Percentiles rank a stretch among this genome's conserved stretches.
Conservation (phyloP, 768 basidiomycete genomes). For the Wakefieldia striispora region DNA sequence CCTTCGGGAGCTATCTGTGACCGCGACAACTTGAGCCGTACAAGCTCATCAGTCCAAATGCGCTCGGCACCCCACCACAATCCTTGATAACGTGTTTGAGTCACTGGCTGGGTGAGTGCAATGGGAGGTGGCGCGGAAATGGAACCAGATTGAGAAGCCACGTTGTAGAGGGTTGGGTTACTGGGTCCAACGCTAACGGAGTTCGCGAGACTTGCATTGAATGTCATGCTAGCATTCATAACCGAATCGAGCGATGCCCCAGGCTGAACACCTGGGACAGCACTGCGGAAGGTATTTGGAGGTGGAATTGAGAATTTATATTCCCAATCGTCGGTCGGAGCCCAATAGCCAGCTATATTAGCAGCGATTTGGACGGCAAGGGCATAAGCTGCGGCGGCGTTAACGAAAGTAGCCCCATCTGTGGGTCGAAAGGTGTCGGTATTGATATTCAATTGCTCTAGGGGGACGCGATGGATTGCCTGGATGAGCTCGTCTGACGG, state of each 20-base stretch:
- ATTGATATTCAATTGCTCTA: slow-evolving; percentile 43
- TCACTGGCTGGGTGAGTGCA: slow-evolving; percentile 31
- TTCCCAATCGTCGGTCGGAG: slow-evolving; percentile 71
- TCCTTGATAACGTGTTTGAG: slow-evolving; percentile 68
- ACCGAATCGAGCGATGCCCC: slow-evolving; percentile 40
- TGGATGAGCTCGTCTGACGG: slow-evolving; percentile 52
- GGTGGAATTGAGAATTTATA: slow-evolving; percentile 48
- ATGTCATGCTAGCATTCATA: slow-evolving; percentile 45
- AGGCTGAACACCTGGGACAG: slow-evolving; percentile 6
- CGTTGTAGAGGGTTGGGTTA: not conserved
- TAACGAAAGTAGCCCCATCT: slow-evolving; percentile 36
- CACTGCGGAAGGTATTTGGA: slow-evolving; percentile 9
- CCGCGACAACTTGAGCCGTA: slow-evolving; percentile 72
- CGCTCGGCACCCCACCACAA: slow-evolving; percentile 90
- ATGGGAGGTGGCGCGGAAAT: slow-evolving; percentile 17
- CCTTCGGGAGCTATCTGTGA: slow-evolving; percentile 67
- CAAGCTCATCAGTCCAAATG: slow-evolving; percentile 84
- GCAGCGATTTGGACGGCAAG: slow-evolving; percentile 72
- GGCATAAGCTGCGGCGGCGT: slow-evolving; percentile 62
- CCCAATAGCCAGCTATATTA: slow-evolving; percentile 62
- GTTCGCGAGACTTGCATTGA: slow-evolving; percentile 37
- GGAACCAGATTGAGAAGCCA: slow-evolving; percentile 1
- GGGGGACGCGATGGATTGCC: slow-evolving; percentile 44
- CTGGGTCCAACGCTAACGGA: slow-evolving; percentile 3
- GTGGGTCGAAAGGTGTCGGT: slow-evolving; percentile 53